Conservation (phyloP, 2,329 filamentous ascomycete species). For the Fusarium sp. region DNA sequence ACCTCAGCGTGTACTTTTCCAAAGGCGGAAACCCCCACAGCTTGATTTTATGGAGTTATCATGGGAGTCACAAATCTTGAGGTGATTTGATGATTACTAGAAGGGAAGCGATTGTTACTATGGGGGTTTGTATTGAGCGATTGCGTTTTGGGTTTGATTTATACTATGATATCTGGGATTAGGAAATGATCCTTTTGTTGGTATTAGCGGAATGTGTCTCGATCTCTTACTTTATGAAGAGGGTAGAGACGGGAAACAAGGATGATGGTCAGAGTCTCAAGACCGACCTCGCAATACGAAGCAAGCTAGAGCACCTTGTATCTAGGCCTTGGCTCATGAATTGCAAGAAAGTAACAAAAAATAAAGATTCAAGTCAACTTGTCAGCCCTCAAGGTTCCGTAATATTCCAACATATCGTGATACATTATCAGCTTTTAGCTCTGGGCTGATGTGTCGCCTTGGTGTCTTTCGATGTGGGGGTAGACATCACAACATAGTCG, state of each 20-base stretch:
- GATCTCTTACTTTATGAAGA: neutral
- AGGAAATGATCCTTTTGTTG: conserved; percentile 6
- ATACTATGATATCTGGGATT: conserved; percentile 22
- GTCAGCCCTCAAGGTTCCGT: neutral
- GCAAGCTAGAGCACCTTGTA: conserved; percentile 11
- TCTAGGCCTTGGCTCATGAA: conserved; percentile 15
- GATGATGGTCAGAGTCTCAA: conserved; percentile 19
- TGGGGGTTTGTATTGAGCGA: conserved; percentile 22
- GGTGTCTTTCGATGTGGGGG: neutral
- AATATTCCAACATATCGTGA: neutral
- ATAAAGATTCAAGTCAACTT: neutral
- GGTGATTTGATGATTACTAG: conserved; percentile 31
- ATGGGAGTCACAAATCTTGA: conserved; percentile 13
- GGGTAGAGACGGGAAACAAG: conserved; percentile 5
- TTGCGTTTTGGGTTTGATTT: conserved; percentile 16
- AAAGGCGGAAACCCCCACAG: neutral
- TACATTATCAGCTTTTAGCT: neutral
- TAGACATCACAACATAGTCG: neutral
- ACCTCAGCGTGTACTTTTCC: conserved; percentile 31
- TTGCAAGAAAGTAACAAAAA: conserved; percentile 7
- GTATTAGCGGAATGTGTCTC: conserved; percentile 6
- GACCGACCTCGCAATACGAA: conserved; percentile 18
- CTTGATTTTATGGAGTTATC: conserved; percentile 31
- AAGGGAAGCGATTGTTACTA: neutral
- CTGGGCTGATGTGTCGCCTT: neutral